phyloP scores from a whole-genome alignment of 805 yeast genomes.

The Saturnispora ahearnii region DNA sequence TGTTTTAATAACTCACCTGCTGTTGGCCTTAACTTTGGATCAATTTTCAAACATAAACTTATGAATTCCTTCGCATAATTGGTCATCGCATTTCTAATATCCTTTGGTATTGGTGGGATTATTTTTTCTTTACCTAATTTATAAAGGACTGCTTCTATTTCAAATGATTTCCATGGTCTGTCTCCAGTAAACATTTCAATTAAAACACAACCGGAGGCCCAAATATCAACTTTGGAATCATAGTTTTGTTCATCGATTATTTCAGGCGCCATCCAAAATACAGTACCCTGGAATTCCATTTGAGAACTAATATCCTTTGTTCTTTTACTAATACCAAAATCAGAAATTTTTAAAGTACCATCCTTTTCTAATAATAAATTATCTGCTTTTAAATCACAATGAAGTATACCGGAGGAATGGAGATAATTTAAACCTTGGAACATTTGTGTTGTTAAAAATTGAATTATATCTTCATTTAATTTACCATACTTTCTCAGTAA shows the following conservation, averaged over 20 bases:
- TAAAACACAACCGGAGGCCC: conserved; percentile 98
- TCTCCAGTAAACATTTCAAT: conserved; percentile 96
- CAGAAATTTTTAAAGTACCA: conserved; percentile 92
- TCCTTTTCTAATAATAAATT: conserved; percentile 80
- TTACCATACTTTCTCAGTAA: conserved; percentile 74
- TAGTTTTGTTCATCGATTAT: conserved; percentile 83
- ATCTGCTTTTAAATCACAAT: conserved; percentile 92
- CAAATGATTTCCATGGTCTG: conserved; percentile 95
- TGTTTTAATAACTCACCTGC: conserved; percentile 56
- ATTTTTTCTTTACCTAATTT: conserved; percentile 68
- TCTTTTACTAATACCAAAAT: conserved; percentile 90
- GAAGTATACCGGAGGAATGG: conserved; percentile 80
- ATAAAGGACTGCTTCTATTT: conserved; percentile 90
- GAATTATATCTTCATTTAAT: conserved; percentile 70
- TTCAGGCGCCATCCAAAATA: conserved; percentile 99
- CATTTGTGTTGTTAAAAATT: conserved; percentile 69
- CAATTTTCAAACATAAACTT: conserved; percentile 62
- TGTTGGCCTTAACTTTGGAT: conserved; percentile 85
- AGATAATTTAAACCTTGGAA: conserved; percentile 78
- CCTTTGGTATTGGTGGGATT: conserved; percentile 97
- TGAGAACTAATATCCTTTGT: conserved; percentile 83
- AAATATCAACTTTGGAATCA: conserved; percentile 94
- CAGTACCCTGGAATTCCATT: conserved; percentile 91
- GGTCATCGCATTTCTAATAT: conserved; percentile 57
- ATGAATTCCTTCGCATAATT: conserved; percentile 60